These are phyloP conservation scores for Boehmeria nivea DNA, from an alignment of 306 rosid genomes.

Conservation along the genomic window DNA sequence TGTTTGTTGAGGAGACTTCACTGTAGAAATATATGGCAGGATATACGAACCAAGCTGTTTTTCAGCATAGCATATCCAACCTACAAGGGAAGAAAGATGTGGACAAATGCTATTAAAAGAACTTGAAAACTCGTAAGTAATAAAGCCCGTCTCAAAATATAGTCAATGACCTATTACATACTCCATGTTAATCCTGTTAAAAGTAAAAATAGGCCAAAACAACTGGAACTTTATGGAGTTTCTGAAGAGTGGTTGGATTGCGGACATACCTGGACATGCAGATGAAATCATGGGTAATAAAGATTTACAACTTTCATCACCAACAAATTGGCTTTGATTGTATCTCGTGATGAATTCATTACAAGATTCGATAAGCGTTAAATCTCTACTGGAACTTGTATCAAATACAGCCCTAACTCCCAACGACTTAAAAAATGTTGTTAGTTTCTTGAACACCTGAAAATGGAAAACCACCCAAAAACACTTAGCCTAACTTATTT, in stretches of 20 bases:
- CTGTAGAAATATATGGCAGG: slow-evolving; percentile 77
- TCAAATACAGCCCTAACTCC: slow-evolving; percentile 88
- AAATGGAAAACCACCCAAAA: slow-evolving; percentile 10
- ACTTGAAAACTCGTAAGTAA: no score
- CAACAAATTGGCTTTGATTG: slow-evolving; percentile 42
- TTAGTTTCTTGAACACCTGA: slow-evolving; percentile 74
- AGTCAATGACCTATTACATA: not conserved
- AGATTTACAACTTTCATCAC: slow-evolving; percentile 41
- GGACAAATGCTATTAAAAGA: not conserved
- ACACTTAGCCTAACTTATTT: no score
- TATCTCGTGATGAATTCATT: slow-evolving; percentile 73
- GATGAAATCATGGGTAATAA: slow-evolving; percentile 83
- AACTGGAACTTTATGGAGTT: slow-evolving; percentile 3
- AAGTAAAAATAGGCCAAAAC: slow-evolving; percentile 8
- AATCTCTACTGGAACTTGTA: slow-evolving; percentile 88
- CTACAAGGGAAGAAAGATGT: slow-evolving; percentile 29
- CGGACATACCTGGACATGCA: slow-evolving; percentile 87
- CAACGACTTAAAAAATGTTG: slow-evolving; percentile 74
- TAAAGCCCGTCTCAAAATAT: no score
- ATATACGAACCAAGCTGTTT: slow-evolving; percentile 83
- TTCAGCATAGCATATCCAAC: slow-evolving; percentile 99
- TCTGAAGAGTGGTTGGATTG: not conserved
- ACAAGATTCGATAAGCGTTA: slow-evolving; percentile 78
- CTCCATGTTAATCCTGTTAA: not conserved
- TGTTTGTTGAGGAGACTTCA: slow-evolving; percentile 93